Conservation (phyloP, 768 basidiomycete species). For the Tulasnella sp. region DNA sequence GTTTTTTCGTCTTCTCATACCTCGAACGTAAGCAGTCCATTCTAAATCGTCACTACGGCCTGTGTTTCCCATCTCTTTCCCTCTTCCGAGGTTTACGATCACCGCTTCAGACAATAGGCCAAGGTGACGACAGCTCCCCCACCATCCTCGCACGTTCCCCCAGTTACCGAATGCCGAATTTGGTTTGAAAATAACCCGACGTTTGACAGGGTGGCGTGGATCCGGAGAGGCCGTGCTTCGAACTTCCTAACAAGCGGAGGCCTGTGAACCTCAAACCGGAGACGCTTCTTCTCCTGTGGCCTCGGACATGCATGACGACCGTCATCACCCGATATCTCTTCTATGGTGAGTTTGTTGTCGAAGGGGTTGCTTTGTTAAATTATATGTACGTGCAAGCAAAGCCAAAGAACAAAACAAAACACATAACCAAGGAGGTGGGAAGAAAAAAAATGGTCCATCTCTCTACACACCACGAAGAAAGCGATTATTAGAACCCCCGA, state of each 20-base stretch:
- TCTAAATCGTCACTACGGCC: neutral
- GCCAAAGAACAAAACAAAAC: neutral
- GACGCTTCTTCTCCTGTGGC: neutral
- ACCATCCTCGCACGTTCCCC: conserved; percentile 13
- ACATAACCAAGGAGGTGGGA: neutral
- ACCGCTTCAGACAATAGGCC: neutral
- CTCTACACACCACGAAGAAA: too few relatives aligned
- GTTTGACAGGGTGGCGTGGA: neutral
- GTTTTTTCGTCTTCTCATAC: neutral
- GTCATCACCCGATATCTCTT: neutral
- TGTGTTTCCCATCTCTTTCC: neutral
- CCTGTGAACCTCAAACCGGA: too few relatives aligned
- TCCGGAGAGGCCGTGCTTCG: too few relatives aligned
- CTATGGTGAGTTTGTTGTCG: neutral
- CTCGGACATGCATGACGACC: neutral
- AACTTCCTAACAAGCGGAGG: too few relatives aligned
- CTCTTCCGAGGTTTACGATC: neutral
- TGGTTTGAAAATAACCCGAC: neutral
- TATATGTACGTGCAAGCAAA: conserved; percentile 4
- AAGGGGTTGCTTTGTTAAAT: neutral
- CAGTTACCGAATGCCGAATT: neutral
- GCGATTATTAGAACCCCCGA: too few relatives aligned
- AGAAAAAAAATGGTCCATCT: neutral
- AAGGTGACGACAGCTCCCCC: neutral
- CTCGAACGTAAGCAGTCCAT: neutral